Conservation (phyloP, 1,139 yeast genomes). For the Blastobotrys elegans region DNA sequence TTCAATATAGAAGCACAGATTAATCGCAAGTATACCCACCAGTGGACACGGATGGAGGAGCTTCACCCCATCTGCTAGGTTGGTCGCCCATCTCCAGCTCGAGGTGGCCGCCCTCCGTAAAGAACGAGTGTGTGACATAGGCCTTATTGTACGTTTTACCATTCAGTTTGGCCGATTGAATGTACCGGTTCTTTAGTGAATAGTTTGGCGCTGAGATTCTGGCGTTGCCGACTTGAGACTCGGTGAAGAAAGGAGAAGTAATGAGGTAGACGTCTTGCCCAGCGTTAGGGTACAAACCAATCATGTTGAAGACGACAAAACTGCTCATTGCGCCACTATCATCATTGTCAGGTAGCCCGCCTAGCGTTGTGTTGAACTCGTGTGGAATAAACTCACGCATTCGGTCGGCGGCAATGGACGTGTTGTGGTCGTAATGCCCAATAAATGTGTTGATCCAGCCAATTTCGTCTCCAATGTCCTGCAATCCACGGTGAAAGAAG, state of each 20-base stretch:
- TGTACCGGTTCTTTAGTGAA: slow-evolving; percentile 27
- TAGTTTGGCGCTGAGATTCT: slow-evolving; percentile 33
- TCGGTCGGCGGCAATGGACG: slow-evolving; percentile 14
- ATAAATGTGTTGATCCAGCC: slow-evolving; percentile 15
- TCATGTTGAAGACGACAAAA: slow-evolving; percentile 37
- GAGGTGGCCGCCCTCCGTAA: slow-evolving; percentile 31
- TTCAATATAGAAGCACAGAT: too few relatives aligned
- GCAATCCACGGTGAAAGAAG: slow-evolving; percentile 13
- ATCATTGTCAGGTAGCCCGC: slow-evolving; percentile 40
- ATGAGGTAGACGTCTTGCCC: slow-evolving; percentile 39
- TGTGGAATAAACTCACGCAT: slow-evolving; percentile 18
- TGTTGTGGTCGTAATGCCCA: slow-evolving; percentile 12
- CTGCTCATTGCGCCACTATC: slow-evolving; percentile 43
- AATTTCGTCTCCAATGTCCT: slow-evolving; percentile 37
- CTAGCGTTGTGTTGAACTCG: slow-evolving; percentile 30
- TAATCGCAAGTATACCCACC: slow-evolving; percentile 12
- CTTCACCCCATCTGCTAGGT: slow-evolving; percentile 13
- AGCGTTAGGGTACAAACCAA: slow-evolving; percentile 39
- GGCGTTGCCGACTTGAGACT: slow-evolving; percentile 27
- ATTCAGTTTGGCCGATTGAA: slow-evolving; percentile 34
- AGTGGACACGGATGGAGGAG: slow-evolving; percentile 14
- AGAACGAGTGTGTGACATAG: slow-evolving; percentile 38
- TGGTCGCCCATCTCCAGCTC: slow-evolving; percentile 14
- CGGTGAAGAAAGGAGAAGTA: slow-evolving; percentile 36
- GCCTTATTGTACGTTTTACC: slow-evolving; percentile 32